Evolutionary conservation across 768 basidiomycete species (phyloP), one percentile per base, ranked within the genome.

Genomic region (Lactarius deliciosus): DNA sequence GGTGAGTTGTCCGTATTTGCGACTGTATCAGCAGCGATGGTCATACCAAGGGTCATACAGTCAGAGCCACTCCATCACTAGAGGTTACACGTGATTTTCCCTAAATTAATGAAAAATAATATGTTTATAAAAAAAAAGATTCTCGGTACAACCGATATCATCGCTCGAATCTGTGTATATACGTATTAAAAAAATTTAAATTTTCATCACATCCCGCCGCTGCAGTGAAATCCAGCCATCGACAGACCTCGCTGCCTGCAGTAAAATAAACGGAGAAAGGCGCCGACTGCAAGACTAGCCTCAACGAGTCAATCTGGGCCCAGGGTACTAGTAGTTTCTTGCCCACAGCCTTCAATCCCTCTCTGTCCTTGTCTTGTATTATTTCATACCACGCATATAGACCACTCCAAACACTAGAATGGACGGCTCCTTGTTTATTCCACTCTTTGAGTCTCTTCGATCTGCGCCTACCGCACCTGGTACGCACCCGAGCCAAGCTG

Each of bases 391-490:
- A 70, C 85, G 34, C 64, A 53, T 64, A 40, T 64, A 59, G 22
- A 34, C 85, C 72, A 81, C 81, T 69, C 77, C 82, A 66, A 82
- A 81, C 77, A 77, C 79, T 70, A 76, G 80, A 74, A 65, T 79
- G 69, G 73, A 79, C 57, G 73, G 77, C 54, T 77, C 77, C 47
- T 77, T 80, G 36, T 83, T 88, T 65, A 72, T 79, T 34, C 76
- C 81, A 64, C 75, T 85, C 20, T 74, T 86, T 68, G 77, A 80
- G 50, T 73, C 76, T 41, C 75, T 80, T 40, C 70, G 73, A 61
- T 73, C 77, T 28, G 79, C 79, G 11, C 76, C 79, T 20, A 80
- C 79, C 15, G 77, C 74, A 30, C 77, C 78, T 61, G 77, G 77
- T 77, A 63, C 63, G 77, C 45, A 38, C 65, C 56, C 10, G 59